Conservation (phyloP, 352 stramenopile species). For the Phytophthora idaei region DNA sequence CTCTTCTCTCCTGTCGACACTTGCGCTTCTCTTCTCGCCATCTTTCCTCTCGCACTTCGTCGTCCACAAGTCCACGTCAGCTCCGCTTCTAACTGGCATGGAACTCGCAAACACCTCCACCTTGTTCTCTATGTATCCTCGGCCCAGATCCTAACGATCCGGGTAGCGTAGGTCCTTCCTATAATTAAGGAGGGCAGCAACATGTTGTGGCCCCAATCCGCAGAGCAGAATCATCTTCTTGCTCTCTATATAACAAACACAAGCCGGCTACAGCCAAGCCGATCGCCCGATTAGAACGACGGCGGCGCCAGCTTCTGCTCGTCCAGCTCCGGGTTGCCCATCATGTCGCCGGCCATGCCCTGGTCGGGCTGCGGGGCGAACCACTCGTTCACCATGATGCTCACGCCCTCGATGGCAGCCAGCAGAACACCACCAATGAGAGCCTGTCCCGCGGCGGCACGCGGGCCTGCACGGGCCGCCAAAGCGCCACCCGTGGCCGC, state of each 20-base stretch:
- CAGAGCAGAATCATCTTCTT: conserved; percentile 3
- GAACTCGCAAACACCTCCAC: conserved; percentile 9
- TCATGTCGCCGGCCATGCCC: conserved; percentile 49
- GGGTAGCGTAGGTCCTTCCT: conserved; percentile 38
- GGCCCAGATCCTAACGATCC: conserved; percentile 30
- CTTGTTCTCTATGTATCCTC: conserved; percentile 41
- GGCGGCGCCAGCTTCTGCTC: conserved; percentile 88
- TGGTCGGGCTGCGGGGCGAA: conserved; percentile 67
- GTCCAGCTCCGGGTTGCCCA: conserved; percentile 67
- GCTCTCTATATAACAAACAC: conserved; percentile 34
- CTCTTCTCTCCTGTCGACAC: conserved; percentile 13
- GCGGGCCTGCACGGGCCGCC: conserved; percentile 93
- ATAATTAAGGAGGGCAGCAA: conserved; percentile 51
- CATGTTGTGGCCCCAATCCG: conserved; percentile 25
- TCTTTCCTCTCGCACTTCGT: conserved; percentile 20
- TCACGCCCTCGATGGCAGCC: conserved; percentile 97
- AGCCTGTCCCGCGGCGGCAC: conserved; percentile 93
- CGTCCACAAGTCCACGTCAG: conserved; percentile 8
- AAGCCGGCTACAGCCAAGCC: conserved; percentile 13
- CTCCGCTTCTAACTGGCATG: conserved; percentile 21
- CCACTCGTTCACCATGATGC: conserved; percentile 95
- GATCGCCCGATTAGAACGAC: conserved; percentile 62
- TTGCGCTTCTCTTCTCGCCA: conserved; percentile 11
- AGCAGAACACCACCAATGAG: conserved; percentile 96
- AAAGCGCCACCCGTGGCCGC: conserved; percentile 96